A percentile compares a stretch with the other conserved stretches of the same genome.
These are phyloP conservation scores for Fragaria nilgerrensis DNA, from an alignment of 306 rosid species.

Conservation along the genomic window DNA sequence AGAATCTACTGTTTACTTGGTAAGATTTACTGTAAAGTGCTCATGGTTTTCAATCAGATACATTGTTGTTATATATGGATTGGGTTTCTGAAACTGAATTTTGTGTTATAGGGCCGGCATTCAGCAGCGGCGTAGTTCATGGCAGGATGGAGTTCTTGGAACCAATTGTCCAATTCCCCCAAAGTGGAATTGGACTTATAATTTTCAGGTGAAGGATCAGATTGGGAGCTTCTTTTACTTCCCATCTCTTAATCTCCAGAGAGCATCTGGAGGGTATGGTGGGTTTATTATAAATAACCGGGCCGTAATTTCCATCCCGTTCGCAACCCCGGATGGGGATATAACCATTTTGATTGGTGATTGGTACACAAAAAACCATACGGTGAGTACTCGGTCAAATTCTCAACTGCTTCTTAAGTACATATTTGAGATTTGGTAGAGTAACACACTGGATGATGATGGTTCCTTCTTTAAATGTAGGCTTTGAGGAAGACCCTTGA, in stretches of 20 bases:
- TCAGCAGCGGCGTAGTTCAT: conserved; percentile 82
- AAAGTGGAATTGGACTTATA: conserved; percentile 98
- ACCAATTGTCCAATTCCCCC: conserved; percentile 95
- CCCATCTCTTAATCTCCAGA: conserved; percentile 83
- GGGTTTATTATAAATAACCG: conserved; percentile 73
- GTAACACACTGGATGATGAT: conserved; percentile 21
- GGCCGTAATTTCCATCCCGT: conserved; percentile 67
- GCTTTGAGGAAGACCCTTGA: conserved; percentile 78
- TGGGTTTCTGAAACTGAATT: conserved; percentile 16
- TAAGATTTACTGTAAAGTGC: conserved; percentile 27
- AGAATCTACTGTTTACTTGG: conserved; percentile 84
- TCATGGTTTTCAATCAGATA: conserved; percentile 14
- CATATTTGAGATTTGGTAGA: conserved; percentile 1
- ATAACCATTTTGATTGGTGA: conserved; percentile 71
- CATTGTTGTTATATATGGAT: conserved; percentile 8
- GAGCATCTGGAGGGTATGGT: conserved; percentile 95
- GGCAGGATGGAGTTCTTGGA: conserved; percentile 96
- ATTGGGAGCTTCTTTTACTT: conserved; percentile 95
- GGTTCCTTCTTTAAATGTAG: conserved; percentile 44
- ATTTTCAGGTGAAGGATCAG: conserved; percentile 95
- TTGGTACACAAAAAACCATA: conserved; percentile 83
- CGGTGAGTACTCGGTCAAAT: conserved; percentile 58
- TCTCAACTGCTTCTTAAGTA: conserved; percentile 8
- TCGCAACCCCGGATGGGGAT: conserved; percentile 77
- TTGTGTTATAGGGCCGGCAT: conserved; percentile 71